Evolutionary conservation across 148 eudicot genomes (phyloP).

Genomic region (Chenopodium formosanum): DNA sequence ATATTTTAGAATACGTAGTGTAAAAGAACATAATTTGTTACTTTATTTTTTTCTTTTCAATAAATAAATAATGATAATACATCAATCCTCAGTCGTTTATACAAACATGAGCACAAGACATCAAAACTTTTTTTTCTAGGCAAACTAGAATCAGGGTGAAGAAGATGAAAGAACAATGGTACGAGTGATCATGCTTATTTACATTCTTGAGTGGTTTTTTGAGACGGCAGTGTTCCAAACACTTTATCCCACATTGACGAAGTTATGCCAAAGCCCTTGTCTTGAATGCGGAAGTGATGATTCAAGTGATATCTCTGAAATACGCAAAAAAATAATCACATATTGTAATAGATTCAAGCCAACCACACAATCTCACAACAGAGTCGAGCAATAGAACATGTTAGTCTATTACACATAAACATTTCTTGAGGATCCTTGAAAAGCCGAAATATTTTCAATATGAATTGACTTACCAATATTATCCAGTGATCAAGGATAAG

Average conservation of each 20-base stretch:
- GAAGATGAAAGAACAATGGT: slow-evolving; percentile 21
- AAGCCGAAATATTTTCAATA: too few relatives aligned
- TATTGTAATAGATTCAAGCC: too few relatives aligned
- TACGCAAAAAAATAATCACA: slow-evolving; percentile 6
- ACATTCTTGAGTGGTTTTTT: slow-evolving; percentile 47
- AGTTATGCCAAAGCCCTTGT: slow-evolving; percentile 89
- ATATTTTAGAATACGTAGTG: neutral
- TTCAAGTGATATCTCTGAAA: slow-evolving; percentile 80
- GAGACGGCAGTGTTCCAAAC: slow-evolving; percentile 79
- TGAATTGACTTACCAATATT: too few relatives aligned
- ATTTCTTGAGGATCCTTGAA: too few relatives aligned
- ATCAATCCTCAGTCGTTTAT: slow-evolving; percentile 16
- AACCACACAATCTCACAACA: too few relatives aligned
- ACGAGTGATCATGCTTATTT: slow-evolving; percentile 24
- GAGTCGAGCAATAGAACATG: too few relatives aligned
- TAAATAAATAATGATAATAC: slow-evolving; percentile 9
- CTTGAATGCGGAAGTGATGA: slow-evolving; percentile 88
- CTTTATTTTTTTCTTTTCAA: neutral
- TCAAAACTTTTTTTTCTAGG: slow-evolving; percentile 21
- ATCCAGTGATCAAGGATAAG: neutral
- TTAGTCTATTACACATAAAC: too few relatives aligned
- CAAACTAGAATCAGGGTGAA: slow-evolving; percentile 6
- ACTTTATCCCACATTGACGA: slow-evolving; percentile 87
- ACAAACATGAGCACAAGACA: slow-evolving; percentile 24
- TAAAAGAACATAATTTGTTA: neutral